Evolutionary conservation across 306 rosid genomes (phyloP), one percentile per base, ranked within the genome.

Genomic region (Comarum palustre): DNA sequence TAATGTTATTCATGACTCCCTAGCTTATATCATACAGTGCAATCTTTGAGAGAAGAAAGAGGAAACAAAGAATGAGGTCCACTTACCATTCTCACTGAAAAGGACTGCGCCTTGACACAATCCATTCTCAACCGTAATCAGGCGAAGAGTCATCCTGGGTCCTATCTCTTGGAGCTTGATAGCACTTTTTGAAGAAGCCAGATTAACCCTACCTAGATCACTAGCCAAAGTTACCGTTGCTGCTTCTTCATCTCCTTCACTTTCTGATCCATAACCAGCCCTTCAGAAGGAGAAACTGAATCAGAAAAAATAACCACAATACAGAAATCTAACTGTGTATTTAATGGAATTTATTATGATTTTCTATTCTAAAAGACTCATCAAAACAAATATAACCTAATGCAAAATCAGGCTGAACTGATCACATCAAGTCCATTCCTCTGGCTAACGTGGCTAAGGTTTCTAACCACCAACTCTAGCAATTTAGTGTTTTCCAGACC

Each of bases 91-190:
- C 79, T 88, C 97, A 38, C 85, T 85, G 88, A 91, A 91, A 81
- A 94, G 88, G 39, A 90, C 76, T 76, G 86, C 88, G 31, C 99
- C 99, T 4, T 95, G 78, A 79, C 97, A 88, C 81, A 94, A 75
- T 69, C 97, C 95, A 81, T 94, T 91, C 85, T 94, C 99, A 77
- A 91, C 58, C 84, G 76, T 91, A 46, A 87, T 79, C 69, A 94
- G 93, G 82, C 92, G 87, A 79, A 94, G 97, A 47, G 91, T 90
- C 97, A 94, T 82, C 77, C 99, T 89, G 14, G 99, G 97, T 75
- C 97, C 99, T 39, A 94, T 55, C 87, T 94, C 99, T 87, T 94
- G 99, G 74, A 94, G 96, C 87, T 88, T 94, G 66, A 95, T 92
- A 29, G 99, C 97, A 87, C 97, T 94, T 87, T 90, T 94, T 0